Evolutionary conservation across 1,284 basidiomycete genomes (phyloP).

Genomic region (Anthracocystis setariae): DNA sequence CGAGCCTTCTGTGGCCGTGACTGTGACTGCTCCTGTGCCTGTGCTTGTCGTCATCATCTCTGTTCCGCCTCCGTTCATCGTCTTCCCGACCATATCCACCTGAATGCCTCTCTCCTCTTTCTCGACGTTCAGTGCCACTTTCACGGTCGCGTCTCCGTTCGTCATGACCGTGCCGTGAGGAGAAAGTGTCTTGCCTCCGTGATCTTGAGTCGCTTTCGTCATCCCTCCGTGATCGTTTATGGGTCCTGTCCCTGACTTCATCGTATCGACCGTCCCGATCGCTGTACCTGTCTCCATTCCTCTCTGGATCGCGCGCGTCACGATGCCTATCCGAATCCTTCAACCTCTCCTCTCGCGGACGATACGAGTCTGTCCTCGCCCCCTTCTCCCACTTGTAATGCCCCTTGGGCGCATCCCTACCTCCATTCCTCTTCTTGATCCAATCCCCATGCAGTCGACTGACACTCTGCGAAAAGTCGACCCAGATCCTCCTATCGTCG

Average conservation of each 20-base stretch:
- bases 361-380: conserved; percentile 13
- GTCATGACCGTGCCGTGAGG: neutral
- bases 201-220: conserved; percentile 4
- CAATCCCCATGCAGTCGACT: conserved; percentile 71
- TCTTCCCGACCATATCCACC: conserved; percentile 3
- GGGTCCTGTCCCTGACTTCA: neutral
- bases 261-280: conserved; percentile 3
- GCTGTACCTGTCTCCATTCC: conserved; percentile 11
- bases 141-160: neutral
- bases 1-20: conserved; percentile 9
- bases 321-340: conserved; percentile 1
- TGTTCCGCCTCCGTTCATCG: conserved; percentile 4
- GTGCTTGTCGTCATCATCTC: conserved; percentile 14
- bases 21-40: neutral
- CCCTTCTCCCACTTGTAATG: conserved; percentile 17
- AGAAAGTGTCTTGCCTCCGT: conserved; percentile 1
- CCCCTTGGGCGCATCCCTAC: conserved; percentile 58
- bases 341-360: conserved; percentile 3
- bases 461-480: conserved; percentile 88
- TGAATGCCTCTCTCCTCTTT: conserved; percentile 9
- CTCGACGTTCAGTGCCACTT: neutral
- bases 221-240: conserved; percentile 2
- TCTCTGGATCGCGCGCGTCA: neutral
- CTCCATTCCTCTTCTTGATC: conserved; percentile 63
- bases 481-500: conserved; percentile 98